Evolutionary conservation across 169 alveolate genomes (phyloP).

Genomic region (Cyclospora cayetanensis): DNA sequence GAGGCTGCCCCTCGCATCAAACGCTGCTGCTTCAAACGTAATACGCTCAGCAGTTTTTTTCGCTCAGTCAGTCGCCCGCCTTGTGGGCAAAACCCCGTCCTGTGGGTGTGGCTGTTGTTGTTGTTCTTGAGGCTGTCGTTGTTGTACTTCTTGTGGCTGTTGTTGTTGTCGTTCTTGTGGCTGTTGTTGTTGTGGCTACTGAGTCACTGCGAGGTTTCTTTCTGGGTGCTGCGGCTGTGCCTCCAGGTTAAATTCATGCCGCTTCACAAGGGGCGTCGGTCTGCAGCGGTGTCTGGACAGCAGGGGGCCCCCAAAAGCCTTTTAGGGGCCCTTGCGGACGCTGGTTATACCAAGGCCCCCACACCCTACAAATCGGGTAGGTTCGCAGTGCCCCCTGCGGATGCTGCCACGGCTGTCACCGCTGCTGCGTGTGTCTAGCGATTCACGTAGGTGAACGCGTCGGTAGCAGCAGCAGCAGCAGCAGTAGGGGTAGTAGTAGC

Average conservation of each 20-base stretch:
- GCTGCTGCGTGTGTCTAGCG: conserved; percentile 48
- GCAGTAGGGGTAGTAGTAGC: too few species aligned
- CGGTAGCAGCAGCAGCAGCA: too few species aligned
- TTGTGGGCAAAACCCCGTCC: too few species aligned
- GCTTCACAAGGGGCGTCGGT: not conserved
- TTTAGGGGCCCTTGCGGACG: conserved; percentile 19
- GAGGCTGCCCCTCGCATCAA: not conserved
- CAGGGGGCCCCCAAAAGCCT: conserved; percentile 27
- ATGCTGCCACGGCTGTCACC: conserved; percentile 8
- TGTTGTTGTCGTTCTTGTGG: not conserved
- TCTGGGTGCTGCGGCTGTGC: conserved; percentile 52
- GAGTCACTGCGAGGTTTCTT: too few species aligned
- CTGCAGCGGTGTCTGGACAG: not conserved
- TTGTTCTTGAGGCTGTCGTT: too few species aligned
- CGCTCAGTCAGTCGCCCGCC: too few species aligned
- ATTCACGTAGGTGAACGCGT: too few species aligned
- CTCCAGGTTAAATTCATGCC: not conserved
- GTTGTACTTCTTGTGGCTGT: not conserved
- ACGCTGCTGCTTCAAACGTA: too few species aligned
- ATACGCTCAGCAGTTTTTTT: too few species aligned
- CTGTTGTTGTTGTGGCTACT: conserved; percentile 21
- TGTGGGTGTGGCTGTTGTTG: too few species aligned
- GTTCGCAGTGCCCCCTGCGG: conserved; percentile 1
- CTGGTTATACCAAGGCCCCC: not conserved
- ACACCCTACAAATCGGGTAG: not conserved